Evolutionary conservation across 352 stramenopile species (phyloP), one percentile per base, ranked within the genome.

Genomic region (Pythium aristosporum): DNA sequence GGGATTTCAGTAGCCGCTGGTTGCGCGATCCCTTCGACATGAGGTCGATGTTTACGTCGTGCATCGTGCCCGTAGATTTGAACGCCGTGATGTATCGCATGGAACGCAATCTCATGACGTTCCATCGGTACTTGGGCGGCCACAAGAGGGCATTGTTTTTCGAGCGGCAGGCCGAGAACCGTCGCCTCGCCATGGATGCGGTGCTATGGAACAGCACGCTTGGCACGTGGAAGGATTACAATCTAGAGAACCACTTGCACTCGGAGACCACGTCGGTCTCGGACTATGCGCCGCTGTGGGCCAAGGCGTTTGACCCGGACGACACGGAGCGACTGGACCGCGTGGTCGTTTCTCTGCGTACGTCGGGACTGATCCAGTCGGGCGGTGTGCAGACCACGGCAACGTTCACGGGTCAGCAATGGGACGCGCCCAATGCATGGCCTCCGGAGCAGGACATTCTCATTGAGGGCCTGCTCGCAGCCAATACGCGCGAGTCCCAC

Each of bases 1-100:
- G 89, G 89, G 89, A 97, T 66, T 97, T 97, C 57, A 92, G 79
- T 61, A 95, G 84, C 54, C 83, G 89, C 21, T 97, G 89, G 89
- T 58, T 96, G 11, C 64, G 73, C 39, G 70, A 89, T 43, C 70
- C 74, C 2, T 49, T 65, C 5, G 85, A 89, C 39, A 87, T 94
- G 71, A 84, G 87, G 59, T 80, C 79, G 20, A 91, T 94, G 66
- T 46, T 72, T 30, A 95, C 86, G 18, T 73, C 77, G 34, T 76
- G 66, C 7, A 71, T 97, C 37, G 65, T 96, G 51, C 87, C 89
- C 12, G 86, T 90, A 15, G 89, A 97, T 61, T 71, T 97, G 25
- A 97, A 97, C 61, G 67, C 83, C 37, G 83, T 96, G 52, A 63
- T 97, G 69, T 92, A 87, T 58, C 76, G 81, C 39, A 74, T 95